These are phyloP conservation scores for Solanum hybrid DNA, from an alignment of 305 asterid genomes.

Conservation along the genomic window DNA sequence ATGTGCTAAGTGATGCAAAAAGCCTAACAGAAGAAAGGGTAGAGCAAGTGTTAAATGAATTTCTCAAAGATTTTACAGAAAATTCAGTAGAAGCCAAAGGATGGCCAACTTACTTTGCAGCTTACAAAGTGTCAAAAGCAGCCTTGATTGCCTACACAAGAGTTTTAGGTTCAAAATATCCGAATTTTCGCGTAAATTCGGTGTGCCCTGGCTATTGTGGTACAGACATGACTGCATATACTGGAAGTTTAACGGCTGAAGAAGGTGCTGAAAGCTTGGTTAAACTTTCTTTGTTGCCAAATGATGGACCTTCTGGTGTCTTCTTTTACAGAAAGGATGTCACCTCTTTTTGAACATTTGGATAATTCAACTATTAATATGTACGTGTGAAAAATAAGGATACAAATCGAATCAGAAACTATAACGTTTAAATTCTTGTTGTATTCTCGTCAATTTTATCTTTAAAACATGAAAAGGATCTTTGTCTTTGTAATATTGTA, in stretches of 20 bases:
- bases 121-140: slow-evolving; percentile 18
- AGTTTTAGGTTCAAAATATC: slow-evolving; percentile 6
- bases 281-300: slow-evolving; percentile 12
- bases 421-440: neutral
- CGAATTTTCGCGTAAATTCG: slow-evolving; percentile 4
- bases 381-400: neutral
- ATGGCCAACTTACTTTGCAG: slow-evolving; percentile 29
- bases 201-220: slow-evolving; percentile 21
- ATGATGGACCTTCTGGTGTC: slow-evolving; percentile 15
- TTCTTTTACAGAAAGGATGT: slow-evolving; percentile 2
- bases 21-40: slow-evolving; percentile 31
- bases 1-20: slow-evolving; percentile 19
- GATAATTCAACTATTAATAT: neutral
- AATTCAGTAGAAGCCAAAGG: slow-evolving; percentile 32
- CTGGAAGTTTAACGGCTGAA: neutral
- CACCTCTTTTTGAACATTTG: neutral
- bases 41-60: slow-evolving; percentile 34
- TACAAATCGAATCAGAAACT: neutral
- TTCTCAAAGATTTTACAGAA: slow-evolving; percentile 40
- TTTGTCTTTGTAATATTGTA: neutral
- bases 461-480: neutral
- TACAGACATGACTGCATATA: slow-evolving; percentile 11
- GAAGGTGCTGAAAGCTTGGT: slow-evolving; percentile 21
- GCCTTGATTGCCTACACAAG: slow-evolving; percentile 17
- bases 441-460: neutral